A percentile compares a stretch with the other conserved stretches of the same genome.
Evolutionary conservation across 306 rosid species (phyloP).

Genomic region (Hylodesmum podocarpum): DNA sequence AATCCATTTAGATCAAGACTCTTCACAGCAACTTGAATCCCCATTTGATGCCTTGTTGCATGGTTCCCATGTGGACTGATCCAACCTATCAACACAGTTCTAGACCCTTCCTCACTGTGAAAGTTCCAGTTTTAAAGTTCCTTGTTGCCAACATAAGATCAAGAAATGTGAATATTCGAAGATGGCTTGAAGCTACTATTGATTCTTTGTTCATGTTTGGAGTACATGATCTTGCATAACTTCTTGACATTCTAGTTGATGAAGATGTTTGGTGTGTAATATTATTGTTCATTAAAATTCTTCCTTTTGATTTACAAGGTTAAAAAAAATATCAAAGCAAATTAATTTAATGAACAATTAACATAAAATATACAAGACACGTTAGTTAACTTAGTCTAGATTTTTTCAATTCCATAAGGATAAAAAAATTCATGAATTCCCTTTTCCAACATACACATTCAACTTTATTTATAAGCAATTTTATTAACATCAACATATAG

Average conservation of each 20-base stretch:
- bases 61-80: slow-evolving; percentile 22
- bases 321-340: neutral
- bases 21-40: slow-evolving; percentile 66
- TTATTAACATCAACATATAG: neutral
- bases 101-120: slow-evolving; percentile 65
- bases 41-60: slow-evolving; percentile 38
- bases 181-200: neutral
- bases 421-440: neutral
- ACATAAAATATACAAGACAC: neutral
- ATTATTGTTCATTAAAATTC: neutral
- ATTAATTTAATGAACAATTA: neutral
- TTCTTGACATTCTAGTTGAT: neutral
- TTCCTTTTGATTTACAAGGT: slow-evolving; percentile 29
- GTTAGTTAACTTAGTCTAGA: no score
- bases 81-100: slow-evolving; percentile 66
- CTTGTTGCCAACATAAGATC: slow-evolving; percentile 53
- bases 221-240: neutral
- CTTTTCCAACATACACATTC: neutral
- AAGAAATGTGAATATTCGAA: slow-evolving; percentile 36
- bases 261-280: slow-evolving; percentile 34
- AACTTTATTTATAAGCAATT: neutral
- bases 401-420: neutral
- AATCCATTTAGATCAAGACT: slow-evolving; percentile 47
- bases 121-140: slow-evolving; percentile 43
- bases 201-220: neutral